These are phyloP conservation scores for Musa acuminata DNA, from an alignment of 176 grass and related monocot genomes.

Conservation along the genomic window DNA sequence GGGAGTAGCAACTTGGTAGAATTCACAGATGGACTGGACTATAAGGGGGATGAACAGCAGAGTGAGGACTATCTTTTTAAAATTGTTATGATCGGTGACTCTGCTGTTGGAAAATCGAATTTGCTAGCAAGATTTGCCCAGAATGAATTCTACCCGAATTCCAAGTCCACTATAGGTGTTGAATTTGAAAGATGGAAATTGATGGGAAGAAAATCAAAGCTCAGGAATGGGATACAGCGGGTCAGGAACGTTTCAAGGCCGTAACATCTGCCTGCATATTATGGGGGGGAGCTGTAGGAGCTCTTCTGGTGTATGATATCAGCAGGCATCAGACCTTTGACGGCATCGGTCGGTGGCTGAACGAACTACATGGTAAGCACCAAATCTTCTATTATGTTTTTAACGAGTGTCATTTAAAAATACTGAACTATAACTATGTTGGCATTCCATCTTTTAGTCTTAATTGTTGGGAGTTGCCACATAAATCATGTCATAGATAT, in stretches of 20 bases:
- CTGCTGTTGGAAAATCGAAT: slow-evolving; percentile 10
- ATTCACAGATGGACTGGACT: neutral
- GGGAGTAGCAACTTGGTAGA: neutral
- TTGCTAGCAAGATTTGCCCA: neutral
- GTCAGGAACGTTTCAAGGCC: neutral
- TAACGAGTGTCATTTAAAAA: neutral
- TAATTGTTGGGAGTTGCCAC: too few relatives aligned
- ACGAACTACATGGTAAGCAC: slow-evolving; percentile 2
- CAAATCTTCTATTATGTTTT: neutral
- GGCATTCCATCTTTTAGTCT: neutral
- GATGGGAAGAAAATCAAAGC: slow-evolving; percentile 5
- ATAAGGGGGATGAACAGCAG: neutral
- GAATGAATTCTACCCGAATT: slow-evolving; percentile 1
- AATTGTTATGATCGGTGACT: slow-evolving; percentile 8
- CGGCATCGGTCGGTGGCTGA: neutral
- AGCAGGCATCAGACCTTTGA: slow-evolving; percentile 7
- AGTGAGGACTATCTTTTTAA: slow-evolving; percentile 1
- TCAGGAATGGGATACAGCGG: slow-evolving; percentile 3
- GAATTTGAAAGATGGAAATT: neutral
- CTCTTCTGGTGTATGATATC: neutral
- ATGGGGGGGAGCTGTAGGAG: neutral
- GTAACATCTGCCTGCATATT: slow-evolving; percentile 3
- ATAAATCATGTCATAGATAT: too few relatives aligned
- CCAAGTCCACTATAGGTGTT: slow-evolving; percentile 1
- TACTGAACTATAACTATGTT: neutral